Evolutionary conservation across 352 stramenopile genomes (phyloP).

Genomic region (Phytopythium litorale): DNA sequence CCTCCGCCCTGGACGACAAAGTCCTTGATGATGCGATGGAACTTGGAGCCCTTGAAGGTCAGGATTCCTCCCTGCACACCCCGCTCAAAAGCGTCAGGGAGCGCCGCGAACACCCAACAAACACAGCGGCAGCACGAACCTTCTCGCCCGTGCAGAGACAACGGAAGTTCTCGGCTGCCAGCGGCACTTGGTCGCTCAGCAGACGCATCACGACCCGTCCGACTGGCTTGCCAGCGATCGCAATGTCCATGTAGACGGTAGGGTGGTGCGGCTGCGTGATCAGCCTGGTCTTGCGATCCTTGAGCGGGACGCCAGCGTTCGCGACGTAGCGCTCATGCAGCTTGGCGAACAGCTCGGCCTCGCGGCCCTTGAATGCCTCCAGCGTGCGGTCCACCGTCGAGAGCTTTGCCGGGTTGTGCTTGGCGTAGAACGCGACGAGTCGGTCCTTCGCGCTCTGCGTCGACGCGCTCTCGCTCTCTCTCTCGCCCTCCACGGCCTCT

Average conservation of each 20-base stretch:
- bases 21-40: slow-evolving; percentile 92
- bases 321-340: slow-evolving; percentile 60
- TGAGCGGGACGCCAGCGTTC: slow-evolving; percentile 21
- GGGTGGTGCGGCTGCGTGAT: slow-evolving; percentile 63
- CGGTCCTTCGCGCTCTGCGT: slow-evolving; percentile 9
- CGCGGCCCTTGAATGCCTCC: slow-evolving; percentile 45
- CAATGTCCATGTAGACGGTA: slow-evolving; percentile 96
- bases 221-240: slow-evolving; percentile 67
- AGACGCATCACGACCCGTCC: slow-evolving; percentile 95
- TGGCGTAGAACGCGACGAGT: slow-evolving; percentile 59
- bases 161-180: slow-evolving; percentile 96
- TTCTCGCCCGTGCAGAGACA: slow-evolving; percentile 77
- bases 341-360: slow-evolving; percentile 69
- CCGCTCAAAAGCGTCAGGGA: not conserved
- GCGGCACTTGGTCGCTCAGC: slow-evolving; percentile 90
- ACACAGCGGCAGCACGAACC: slow-evolving; percentile 16
- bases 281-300: slow-evolving; percentile 39
- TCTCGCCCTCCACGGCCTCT: too few relatives aligned
- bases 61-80: slow-evolving; percentile 26
- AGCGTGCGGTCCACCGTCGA: slow-evolving; percentile 50
- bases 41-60: slow-evolving; percentile 86
- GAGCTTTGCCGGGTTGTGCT: slow-evolving; percentile 63
- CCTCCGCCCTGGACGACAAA: slow-evolving; percentile 89
- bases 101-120: not conserved
- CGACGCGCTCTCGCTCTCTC: not conserved